phyloP scores from a whole-genome alignment of 2,329 filamentous ascomycete genomes.

The Xylaria sp. region DNA sequence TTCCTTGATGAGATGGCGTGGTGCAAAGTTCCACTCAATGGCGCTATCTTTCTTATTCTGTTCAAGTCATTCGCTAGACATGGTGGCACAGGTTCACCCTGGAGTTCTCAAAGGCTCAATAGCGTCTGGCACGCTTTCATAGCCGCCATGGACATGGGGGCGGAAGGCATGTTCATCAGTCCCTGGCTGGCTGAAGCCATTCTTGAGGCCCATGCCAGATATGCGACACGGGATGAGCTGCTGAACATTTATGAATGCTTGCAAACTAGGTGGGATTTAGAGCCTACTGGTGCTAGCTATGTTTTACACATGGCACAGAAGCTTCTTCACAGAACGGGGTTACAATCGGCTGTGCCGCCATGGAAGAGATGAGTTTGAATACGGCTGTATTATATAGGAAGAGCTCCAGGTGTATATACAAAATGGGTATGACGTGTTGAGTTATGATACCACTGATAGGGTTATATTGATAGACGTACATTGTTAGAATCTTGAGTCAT shows the following conservation, averaged over 20 bases:
- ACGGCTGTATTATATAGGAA: background rate
- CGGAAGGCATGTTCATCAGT: conserved; percentile 47
- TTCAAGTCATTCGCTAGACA: conserved; percentile 77
- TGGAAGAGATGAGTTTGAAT: background rate
- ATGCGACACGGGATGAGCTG: conserved; percentile 47
- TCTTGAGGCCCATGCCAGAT: conserved; percentile 59
- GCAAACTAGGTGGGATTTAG: conserved; percentile 43
- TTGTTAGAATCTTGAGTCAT: no score
- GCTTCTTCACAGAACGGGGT: conserved; percentile 35
- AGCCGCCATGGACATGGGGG: conserved; percentile 44
- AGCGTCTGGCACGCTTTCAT: conserved; percentile 63
- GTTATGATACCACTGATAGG: no score
- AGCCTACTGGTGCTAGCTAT: conserved; percentile 38
- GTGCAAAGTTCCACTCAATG: conserved; percentile 63
- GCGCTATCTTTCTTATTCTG: conserved; percentile 71
- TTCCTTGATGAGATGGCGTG: conserved; percentile 76
- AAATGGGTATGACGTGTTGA: no score
- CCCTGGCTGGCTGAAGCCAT: conserved; percentile 58
- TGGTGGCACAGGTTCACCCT: conserved; percentile 62
- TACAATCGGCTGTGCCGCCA: conserved; percentile 3
- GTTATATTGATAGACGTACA: no score
- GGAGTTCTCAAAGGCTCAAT: conserved; percentile 66
- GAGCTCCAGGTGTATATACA: background rate
- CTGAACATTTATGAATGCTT: conserved; percentile 50
- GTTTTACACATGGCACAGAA: conserved; percentile 43